phyloP scores from a whole-genome alignment of 805 yeast species.

The Pichia kluyveri region DNA sequence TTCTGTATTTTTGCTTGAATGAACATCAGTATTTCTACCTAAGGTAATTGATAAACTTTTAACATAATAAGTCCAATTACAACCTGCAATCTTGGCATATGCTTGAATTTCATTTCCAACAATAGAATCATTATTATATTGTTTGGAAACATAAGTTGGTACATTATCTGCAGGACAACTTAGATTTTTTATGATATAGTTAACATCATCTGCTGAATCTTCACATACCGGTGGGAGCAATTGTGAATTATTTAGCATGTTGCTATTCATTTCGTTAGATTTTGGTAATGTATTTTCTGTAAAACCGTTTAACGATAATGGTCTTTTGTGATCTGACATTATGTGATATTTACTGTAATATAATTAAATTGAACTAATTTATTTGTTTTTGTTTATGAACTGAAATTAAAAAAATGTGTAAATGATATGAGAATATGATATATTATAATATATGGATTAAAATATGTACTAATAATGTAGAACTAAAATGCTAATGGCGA shows the following conservation, averaged over 20 bases:
- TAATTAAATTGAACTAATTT: no score
- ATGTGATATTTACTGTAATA: neutral
- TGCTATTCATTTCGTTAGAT: neutral
- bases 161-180: constrained; percentile 55
- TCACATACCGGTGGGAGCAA: constrained; percentile 23
- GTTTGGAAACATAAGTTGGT: constrained; percentile 62
- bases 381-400: no score
- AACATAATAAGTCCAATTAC: constrained; percentile 90
- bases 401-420: no score
- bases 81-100: constrained; percentile 91
- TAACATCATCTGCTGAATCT: constrained; percentile 56
- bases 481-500: no score
- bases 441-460: no score
- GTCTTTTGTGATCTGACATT: neutral
- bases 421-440: no score
- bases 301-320: neutral
- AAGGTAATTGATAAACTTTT: constrained; percentile 65
- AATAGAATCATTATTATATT: constrained; percentile 66
- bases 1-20: constrained; percentile 10
- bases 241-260: neutral
- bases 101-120: constrained; percentile 83
- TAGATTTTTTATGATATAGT: constrained; percentile 65
- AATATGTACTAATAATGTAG: no score
- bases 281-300: neutral
- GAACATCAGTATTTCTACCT: constrained; percentile 71